These are phyloP conservation scores for Acacia melanoxylon DNA, from an alignment of 306 rosid species.

Conservation along the genomic window DNA sequence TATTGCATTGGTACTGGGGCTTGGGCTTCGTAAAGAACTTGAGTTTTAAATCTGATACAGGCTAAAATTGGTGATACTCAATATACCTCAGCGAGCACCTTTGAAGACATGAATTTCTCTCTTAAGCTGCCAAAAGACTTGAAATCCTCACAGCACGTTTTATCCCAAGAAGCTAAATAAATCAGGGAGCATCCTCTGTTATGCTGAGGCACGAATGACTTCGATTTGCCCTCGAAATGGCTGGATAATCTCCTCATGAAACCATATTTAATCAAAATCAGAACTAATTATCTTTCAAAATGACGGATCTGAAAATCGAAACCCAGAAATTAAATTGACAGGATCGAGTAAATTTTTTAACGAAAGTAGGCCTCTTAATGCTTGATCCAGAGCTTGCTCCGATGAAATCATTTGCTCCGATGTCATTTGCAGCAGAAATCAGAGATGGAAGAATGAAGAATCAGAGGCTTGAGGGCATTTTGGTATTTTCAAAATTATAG, in stretches of 20 bases:
- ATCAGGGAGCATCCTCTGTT: too few species aligned
- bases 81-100: conserved; percentile 72
- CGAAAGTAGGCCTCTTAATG: too few species aligned
- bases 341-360: too few species aligned
- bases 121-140: conserved; percentile 63
- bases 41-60: conserved; percentile 38
- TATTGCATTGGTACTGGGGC: neutral
- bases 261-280: neutral
- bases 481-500: too few species aligned
- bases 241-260: conserved; percentile 85
- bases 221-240: conserved; percentile 81
- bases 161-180: too few species aligned
- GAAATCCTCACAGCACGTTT: too few species aligned
- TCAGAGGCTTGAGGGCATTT: too few species aligned
- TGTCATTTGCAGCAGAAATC: too few species aligned
- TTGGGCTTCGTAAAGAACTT: neutral
- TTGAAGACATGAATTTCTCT: conserved; percentile 68
- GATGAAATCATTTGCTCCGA: too few species aligned
- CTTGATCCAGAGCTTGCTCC: too few species aligned
- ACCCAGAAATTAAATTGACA: too few species aligned
- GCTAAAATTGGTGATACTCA: conserved; percentile 72
- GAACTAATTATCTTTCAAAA: neutral
- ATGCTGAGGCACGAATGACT: conserved; percentile 49
- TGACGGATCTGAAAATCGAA: neutral
- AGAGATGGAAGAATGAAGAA: too few species aligned